These are phyloP conservation scores for Colletotrichum noveboracense DNA, from an alignment of 2,329 filamentous ascomycete species.

Conservation along the genomic window DNA sequence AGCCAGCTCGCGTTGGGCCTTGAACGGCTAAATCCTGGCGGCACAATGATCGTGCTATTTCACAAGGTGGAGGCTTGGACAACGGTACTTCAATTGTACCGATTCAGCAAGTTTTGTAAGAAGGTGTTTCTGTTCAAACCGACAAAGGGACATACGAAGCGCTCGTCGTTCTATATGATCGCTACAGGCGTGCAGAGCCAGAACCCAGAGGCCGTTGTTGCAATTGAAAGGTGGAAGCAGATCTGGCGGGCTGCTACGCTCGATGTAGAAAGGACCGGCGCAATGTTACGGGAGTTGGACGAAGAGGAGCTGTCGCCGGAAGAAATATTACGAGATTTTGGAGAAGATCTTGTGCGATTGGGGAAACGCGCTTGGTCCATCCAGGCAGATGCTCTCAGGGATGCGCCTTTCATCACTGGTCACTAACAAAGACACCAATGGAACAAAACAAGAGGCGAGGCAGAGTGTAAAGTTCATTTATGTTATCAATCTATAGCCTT, in stretches of 20 bases:
- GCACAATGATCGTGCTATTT: slow-evolving; percentile 56
- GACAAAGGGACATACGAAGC: slow-evolving; percentile 36
- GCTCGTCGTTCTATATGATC: slow-evolving; percentile 59
- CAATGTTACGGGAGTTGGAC: not conserved
- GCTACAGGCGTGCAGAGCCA: slow-evolving; percentile 44
- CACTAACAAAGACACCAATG: not conserved
- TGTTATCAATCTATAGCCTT: too few relatives aligned
- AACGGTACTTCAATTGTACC: slow-evolving; percentile 39
- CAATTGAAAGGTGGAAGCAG: slow-evolving; percentile 46
- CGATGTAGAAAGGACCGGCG: slow-evolving; percentile 23
- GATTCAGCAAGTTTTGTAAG: slow-evolving; percentile 45
- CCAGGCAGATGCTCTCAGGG: not conserved
- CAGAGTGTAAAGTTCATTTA: too few relatives aligned
- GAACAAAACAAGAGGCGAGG: too few relatives aligned
- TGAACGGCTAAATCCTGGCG: slow-evolving; percentile 40
- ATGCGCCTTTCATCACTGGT: not conserved
- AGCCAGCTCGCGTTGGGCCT: not conserved
- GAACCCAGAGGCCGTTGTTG: slow-evolving; percentile 32
- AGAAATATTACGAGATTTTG: not conserved
- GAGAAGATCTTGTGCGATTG: not conserved
- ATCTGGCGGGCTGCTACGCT: slow-evolving; percentile 46
- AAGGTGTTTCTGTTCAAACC: slow-evolving; percentile 51
- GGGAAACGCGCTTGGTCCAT: not conserved
- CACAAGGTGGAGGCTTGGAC: slow-evolving; percentile 51
- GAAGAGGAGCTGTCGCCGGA: not conserved